Evolutionary conservation across 2,329 filamentous ascomycete genomes (phyloP).

Genomic region (Fusarium nurragi): DNA sequence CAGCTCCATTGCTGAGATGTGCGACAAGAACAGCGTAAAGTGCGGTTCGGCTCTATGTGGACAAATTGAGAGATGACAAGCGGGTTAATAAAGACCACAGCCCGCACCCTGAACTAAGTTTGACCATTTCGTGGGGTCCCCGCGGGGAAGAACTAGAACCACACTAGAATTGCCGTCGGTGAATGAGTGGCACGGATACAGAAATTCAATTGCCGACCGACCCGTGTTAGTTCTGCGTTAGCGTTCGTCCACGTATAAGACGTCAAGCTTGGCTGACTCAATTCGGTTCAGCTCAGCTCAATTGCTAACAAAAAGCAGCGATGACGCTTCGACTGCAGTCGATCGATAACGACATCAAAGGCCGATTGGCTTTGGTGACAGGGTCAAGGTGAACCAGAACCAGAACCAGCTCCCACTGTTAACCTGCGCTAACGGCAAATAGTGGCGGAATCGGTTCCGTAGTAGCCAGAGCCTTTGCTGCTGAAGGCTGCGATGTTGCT

Average conservation of each 20-base stretch:
- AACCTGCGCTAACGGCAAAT: not conserved
- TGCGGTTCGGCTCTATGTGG: not conserved
- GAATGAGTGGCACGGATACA: no score
- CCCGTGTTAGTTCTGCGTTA: not conserved
- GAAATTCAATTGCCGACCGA: not conserved
- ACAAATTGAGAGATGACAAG: not conserved
- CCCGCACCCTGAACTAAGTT: not conserved
- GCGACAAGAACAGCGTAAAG: not conserved
- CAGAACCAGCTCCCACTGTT: not conserved
- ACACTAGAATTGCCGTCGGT: conserved; percentile 14
- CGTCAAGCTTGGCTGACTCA: not conserved
- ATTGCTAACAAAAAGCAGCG: not conserved
- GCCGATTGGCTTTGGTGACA: conserved; percentile 35
- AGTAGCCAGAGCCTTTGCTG: conserved; percentile 46
- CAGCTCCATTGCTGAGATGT: conserved; percentile 26
- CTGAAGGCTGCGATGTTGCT: conserved; percentile 50
- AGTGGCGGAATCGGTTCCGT: conserved; percentile 51
- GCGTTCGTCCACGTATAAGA: conserved; percentile 4
- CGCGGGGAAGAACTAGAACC: conserved; percentile 4
- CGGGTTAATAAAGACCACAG: conserved; percentile 18
- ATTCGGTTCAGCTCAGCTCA: not conserved
- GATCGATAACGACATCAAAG: conserved; percentile 22
- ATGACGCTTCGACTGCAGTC: conserved; percentile 19
- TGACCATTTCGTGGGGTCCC: conserved; percentile 17
- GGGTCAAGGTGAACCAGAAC: conserved; percentile 25